Evolutionary conservation across 495 filamentous ascomycete genomes (phyloP).

Genomic region (Aspergillus mulundensis): DNA sequence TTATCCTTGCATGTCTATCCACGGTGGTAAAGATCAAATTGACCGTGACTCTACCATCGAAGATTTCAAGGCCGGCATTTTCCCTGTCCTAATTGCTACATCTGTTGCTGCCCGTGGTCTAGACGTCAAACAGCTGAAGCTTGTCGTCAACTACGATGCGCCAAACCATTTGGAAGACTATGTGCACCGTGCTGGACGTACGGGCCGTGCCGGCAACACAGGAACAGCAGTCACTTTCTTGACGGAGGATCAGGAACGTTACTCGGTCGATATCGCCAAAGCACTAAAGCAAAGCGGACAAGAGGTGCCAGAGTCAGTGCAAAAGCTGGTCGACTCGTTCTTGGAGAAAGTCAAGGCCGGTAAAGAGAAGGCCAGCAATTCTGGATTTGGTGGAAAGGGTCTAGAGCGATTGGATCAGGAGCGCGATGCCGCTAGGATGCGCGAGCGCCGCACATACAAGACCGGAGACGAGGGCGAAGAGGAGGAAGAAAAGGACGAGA

Average conservation of each 20-base stretch:
- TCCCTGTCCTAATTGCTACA: conserved; percentile 88
- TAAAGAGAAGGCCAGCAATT: conserved; percentile 75
- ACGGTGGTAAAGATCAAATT: conserved; percentile 93
- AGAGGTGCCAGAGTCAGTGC: conserved; percentile 66
- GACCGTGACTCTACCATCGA: conserved; percentile 92
- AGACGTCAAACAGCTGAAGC: conserved; percentile 93
- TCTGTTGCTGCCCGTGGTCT: conserved; percentile 94
- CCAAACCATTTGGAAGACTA: conserved; percentile 98
- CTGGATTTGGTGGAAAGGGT: conserved; percentile 93
- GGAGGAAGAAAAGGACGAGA: conserved; percentile 73
- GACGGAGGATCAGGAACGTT: conserved; percentile 86
- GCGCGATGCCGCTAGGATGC: conserved; percentile 75
- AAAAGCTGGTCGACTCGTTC: conserved; percentile 63
- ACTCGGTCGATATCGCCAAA: conserved; percentile 83
- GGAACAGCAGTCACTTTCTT: conserved; percentile 95
- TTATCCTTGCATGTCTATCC: conserved; percentile 94
- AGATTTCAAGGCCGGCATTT: conserved; percentile 89
- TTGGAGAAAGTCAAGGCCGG: conserved; percentile 87
- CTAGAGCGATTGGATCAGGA: conserved; percentile 87
- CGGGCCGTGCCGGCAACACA: conserved; percentile 89
- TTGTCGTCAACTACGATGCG: conserved; percentile 95
- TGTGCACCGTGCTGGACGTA: conserved; percentile 91
- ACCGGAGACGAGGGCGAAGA: conserved; percentile 87
- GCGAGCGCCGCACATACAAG: conserved; percentile 85
- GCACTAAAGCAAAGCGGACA: conserved; percentile 90